Base-by-base conservation (phyloP, 2,329 filamentous ascomycete species). In the Diaporthe batatas region DNA sequence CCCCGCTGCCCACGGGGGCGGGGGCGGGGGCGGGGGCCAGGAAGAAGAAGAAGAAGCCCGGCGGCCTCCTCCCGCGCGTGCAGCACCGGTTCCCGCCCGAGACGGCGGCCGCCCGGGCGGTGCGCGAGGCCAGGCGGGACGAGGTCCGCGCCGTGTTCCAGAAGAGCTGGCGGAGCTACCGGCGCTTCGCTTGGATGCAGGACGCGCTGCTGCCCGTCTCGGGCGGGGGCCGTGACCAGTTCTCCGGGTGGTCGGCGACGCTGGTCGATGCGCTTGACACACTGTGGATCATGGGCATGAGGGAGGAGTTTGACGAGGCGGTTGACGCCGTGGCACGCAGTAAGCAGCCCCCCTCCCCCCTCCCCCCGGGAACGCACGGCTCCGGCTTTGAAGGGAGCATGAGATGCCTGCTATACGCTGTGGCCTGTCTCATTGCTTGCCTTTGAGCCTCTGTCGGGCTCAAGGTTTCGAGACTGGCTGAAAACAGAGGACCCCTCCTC, bases 241-340 rank as follows among this genome's bases (percentile, higher is more conserved):
- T 88, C 76, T 83, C 83, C 6, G 84, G 84, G 42, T 88, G 88
- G 82, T 85, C 83, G 18, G 88, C 87, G 12, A 88, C 86, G 2
- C 78, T 89, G 51, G 85, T 89, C 7, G 88, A 89, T 77, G 80
- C 85, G 0, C 80, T 89, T 23, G 87, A 89, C 74, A 85, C 83
- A 16, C 80, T 89, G 2, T 83, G 83, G 80, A 87, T 89, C 23
- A 84, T 88, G 83, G 86, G 83, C 1, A 75, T 88, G 34, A 80
- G 84, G 6, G 80, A 84, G 0, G 86, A 89, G 71, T 88, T 89
- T 69, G 81, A 85, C 65, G 78, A 83, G 72, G 86, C 86, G 0
- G 82, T 88, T 4, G 79, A 80, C 34, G 86, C 86, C 3, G 79
- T 75, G 25, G 73, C 71, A 10, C 29, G 34, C 5, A 68, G 58